Base-by-base conservation (phyloP, 192 early-diverging fungal genomes). In the Dispira simplex region DNA sequence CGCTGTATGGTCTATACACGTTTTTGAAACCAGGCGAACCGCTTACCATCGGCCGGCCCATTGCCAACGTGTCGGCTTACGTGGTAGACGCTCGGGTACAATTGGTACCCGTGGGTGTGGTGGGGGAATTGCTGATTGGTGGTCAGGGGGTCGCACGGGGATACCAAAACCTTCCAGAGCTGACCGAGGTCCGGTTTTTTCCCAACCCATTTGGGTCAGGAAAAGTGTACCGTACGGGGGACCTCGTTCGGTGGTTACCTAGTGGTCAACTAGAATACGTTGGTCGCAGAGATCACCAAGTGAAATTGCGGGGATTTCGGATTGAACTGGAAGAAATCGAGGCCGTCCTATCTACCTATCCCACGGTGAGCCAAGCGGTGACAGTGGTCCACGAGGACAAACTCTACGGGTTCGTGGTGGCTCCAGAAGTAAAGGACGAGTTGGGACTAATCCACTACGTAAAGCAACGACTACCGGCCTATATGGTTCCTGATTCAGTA, bases 321-420 rank as follows among this genome's bases (percentile, higher is more conserved):
- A 51, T 51, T 23, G 48, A 51, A 23, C 9, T 51, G 9, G 48
- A 23, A 4, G 48, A 51, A 23, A 8, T 51, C 3, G 48, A 51
- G 18, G 21, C 48, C 9, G 16, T 16, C 48, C 9, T 51, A 9
- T 1, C 1, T 1, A 23, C 48, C 28, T 8, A 44, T 9, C 28
- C 28, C 1, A 9, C 1, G 1, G 58, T 60, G 3, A 1, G 4
- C 4, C 58, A 9, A 25, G 58, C 58, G 1, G 58, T 60, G 20
- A 11, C 4, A 0, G 16, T 77, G 8, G 66, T 71, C 13, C 23
- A 63, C 20, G 51, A 46, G 20, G 49, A 62, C 32, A 6, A 45
- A 32, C 59, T 62, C 14, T n/a, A 44, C 14, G 28, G 43, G 43
- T 62, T 62, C 43, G 59, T 62, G 20, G 46, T n/a, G 20, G 32